Base-by-base conservation (phyloP, 768 basidiomycete genomes). In the Lactifluus hygrophoroides region DNA sequence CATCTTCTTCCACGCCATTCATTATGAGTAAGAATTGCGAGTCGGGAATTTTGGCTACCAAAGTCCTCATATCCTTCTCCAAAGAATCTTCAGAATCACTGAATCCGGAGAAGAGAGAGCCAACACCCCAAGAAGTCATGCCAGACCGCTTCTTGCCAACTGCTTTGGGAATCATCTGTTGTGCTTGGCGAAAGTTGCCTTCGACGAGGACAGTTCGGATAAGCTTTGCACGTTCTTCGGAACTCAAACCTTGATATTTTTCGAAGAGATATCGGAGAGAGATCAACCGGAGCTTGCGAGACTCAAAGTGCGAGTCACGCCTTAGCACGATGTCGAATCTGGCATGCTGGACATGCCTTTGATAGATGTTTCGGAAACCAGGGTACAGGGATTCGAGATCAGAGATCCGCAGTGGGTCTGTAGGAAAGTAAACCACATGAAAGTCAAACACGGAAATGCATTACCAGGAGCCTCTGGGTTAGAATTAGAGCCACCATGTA, bases 311-410 rank as follows among this genome's bases (percentile, higher is more conserved):
- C 3, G 50, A 13, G 42, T 53, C 46, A 11, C 37, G 45, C 23
- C 43, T 28, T 6, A 52, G 25, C 10, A 32, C 17, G 3, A 14
- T 38, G 28, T 47, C 37, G 25, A 58, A 58, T 42, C 37, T n/a
- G n/a, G n/a, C 57, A 17, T 34, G 21, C 5, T 32, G 10, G 32
- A 32, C 32, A 32, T 32, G n/a, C n/a, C n/a, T n/a, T n/a, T n/a
- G n/a, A n/a, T n/a, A n/a, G n/a, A n/a, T n/a, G n/a, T n/a, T n/a
- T n/a, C n/a, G n/a, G n/a, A n/a, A n/a, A n/a, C n/a, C n/a, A n/a
- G n/a, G n/a, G n/a, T n/a, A n/a, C n/a, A 58, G 45, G 19, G 51
- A 53, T n/a, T 58, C 51, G 6, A 53, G 57, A n/a, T 52, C 45
- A 2, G 45, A 52, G 17, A 53, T 37, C 23, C 30, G 35, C n/a